Evolutionary conservation across 441 rosid species (phyloP).

Genomic region (Gossypium trilobum): DNA sequence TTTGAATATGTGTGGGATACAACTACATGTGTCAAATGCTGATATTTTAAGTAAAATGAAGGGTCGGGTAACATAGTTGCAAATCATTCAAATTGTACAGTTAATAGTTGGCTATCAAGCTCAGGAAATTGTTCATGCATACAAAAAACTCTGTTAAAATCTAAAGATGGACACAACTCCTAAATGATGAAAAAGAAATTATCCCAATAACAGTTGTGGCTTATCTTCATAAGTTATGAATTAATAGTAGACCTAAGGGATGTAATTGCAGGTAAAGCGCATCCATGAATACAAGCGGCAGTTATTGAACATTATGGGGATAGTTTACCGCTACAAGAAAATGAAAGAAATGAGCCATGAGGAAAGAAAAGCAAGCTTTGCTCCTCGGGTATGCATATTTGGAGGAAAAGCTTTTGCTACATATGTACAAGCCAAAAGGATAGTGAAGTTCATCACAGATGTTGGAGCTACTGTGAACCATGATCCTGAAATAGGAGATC

Average conservation of each 20-base stretch:
- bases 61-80: not conserved
- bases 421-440: constrained; percentile 87
- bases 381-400: constrained; percentile 86
- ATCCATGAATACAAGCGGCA: constrained; percentile 92
- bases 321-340: constrained; percentile 79
- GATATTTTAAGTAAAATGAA: too few relatives aligned
- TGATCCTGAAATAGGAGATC: constrained; percentile 82
- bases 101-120: not conserved
- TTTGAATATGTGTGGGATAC: not conserved
- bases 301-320: constrained; percentile 71
- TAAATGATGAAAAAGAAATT: not conserved
- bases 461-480: constrained; percentile 75
- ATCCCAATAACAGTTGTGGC: not conserved
- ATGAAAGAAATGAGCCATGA: constrained; percentile 79
- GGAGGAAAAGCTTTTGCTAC: constrained; percentile 97
- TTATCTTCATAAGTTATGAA: not conserved
- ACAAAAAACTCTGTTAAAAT: not conserved
- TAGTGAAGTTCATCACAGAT: constrained; percentile 86
- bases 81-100: not conserved
- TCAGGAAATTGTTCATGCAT: not conserved
- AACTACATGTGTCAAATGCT: too few relatives aligned
- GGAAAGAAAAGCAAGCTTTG: constrained; percentile 52
- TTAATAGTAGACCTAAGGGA: not conserved
- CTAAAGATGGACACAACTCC: not conserved
- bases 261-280: constrained; percentile 63